A percentile compares a stretch with the other conserved stretches of the same genome.
These are phyloP conservation scores for Tubosaeta sp. DNA, from an alignment of 768 basidiomycete species.

Conservation along the genomic window DNA sequence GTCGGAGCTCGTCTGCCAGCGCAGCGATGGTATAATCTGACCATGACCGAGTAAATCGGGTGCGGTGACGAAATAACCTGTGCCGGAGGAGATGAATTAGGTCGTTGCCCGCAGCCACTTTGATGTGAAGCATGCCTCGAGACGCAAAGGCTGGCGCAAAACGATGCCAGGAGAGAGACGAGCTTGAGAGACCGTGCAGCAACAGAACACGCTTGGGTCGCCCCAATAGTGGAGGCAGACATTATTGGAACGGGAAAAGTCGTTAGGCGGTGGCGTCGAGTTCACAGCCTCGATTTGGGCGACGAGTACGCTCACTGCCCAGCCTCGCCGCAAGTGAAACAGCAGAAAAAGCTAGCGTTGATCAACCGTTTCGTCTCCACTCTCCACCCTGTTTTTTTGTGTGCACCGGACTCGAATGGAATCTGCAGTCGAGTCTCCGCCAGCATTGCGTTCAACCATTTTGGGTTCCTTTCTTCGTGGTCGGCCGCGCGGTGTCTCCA, in stretches of 20 bases:
- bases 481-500: conserved; percentile 63
- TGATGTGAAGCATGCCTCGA: conserved; percentile 8
- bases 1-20: conserved; percentile 9
- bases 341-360: conserved; percentile 1
- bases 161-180: conserved; percentile 13
- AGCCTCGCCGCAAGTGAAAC: conserved; percentile 18
- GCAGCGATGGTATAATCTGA: neutral
- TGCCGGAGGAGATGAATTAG: neutral
- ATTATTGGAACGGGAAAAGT: neutral
- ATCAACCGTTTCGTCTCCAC: neutral
- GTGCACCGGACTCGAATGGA: conserved; percentile 1
- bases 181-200: conserved; percentile 15
- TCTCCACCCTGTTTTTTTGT: neutral
- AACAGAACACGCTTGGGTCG: conserved; percentile 14
- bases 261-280: conserved; percentile 2
- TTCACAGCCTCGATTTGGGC: conserved; percentile 10
- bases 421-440: conserved; percentile 25
- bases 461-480: conserved; percentile 70
- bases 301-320: neutral
- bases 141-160: conserved; percentile 13
- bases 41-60: conserved; percentile 23
- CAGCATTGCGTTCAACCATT: conserved; percentile 51
- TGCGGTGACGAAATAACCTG: conserved; percentile 24
- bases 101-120: neutral
- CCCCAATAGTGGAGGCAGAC: conserved; percentile 18